Base-by-base conservation (phyloP, 2,329 filamentous ascomycete genomes). In the Talaromyces rugulosus region DNA sequence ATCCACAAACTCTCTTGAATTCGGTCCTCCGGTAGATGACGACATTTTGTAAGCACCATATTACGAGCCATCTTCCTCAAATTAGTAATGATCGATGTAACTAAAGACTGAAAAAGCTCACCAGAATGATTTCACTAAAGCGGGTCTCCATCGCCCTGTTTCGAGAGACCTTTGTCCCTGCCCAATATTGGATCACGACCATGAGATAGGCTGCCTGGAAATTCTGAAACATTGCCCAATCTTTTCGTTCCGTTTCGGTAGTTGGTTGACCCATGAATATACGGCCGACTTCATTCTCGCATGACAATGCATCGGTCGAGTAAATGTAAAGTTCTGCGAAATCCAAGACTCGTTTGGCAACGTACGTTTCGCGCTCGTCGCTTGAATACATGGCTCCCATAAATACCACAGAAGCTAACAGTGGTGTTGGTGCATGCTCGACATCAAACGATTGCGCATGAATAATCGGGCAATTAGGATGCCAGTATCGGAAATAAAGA, bases 351-450 rank as follows among this genome's bases (percentile, higher is more conserved):
- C 71, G 69, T 61, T 77, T 79, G 0, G 77, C 77, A 2, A 71
- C 68, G 27, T 69, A 69, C 0, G 71, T 69, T 60, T 80, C 78
- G 40, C 67, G 69, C 56, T 75, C 70, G 55, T 78, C 72, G 7
- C 70, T 70, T 4, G 77, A 79, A 62, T 80, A 81, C 70, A 80
- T 78, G 0, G 78, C 77, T 4, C 80, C 80, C 68, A 79, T 75
- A 58, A 81, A 74, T 0, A 74, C 68, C 5, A 82, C 67, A 0
- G 75, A 71, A 0, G 77, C 70, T 4, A 82, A 68, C 5, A 82
- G 66, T 0, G 75, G 71, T 33, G 76, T 63, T 2, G 76, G 68
- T 3, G 72, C 71, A 1, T 69, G 70, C 14, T 78, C 72, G 2
- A 75, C 69, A 60, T 78, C 70, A 58, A 81, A 81, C 0, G 77